phyloP scores from a whole-genome alignment of 2,329 filamentous ascomycete species.

The Cladophialophora carrionii region DNA sequence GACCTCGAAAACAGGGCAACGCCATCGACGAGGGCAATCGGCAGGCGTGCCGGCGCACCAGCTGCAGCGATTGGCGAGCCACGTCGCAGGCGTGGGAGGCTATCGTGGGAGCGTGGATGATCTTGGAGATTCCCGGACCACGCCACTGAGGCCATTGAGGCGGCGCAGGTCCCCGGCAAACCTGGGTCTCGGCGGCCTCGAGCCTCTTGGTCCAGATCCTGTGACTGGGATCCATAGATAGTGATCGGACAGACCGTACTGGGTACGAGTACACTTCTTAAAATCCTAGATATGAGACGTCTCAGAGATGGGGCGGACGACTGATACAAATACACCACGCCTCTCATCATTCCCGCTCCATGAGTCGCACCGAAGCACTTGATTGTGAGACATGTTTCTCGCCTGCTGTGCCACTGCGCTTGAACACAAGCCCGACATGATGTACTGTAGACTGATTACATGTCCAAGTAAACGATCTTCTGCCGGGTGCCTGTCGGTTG shows the following conservation, averaged over 20 bases:
- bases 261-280: not conserved
- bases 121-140: conserved; percentile 25
- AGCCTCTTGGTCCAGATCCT: no score
- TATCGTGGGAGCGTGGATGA: not conserved
- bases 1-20: conserved; percentile 1
- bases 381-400: conserved; percentile 18
- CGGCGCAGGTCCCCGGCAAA: no score
- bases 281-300: not conserved
- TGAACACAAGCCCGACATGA: not conserved
- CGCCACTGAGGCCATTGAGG: conserved; percentile 12
- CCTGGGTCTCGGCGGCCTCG: not conserved
- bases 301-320: conserved; percentile 14
- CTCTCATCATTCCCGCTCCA: conserved; percentile 1
- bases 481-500: not conserved
- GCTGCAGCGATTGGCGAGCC: conserved; percentile 20
- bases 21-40: not conserved
- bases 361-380: conserved; percentile 1
- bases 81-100: not conserved
- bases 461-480: not conserved
- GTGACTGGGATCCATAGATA: not conserved
- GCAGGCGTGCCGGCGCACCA: not conserved
- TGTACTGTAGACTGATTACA: not conserved
- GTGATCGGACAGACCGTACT: not conserved
- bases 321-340: conserved; percentile 1
- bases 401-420: not conserved